phyloP scores from a whole-genome alignment of 495 filamentous ascomycete genomes.

The Xylaria palmicola region DNA sequence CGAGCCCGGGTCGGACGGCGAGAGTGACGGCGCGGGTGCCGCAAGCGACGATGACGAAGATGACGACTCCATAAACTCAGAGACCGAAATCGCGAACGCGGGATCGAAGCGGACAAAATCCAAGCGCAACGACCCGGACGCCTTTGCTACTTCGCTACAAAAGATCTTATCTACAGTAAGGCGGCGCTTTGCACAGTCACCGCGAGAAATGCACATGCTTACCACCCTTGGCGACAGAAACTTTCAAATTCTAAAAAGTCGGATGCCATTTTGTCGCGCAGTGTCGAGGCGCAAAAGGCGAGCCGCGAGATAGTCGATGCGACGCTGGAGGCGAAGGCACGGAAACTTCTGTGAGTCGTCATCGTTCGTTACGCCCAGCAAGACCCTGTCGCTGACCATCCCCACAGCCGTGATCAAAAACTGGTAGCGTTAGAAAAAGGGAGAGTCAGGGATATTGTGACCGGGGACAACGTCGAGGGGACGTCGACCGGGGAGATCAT shows the following conservation, averaged over 20 bases:
- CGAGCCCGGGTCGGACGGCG: conserved; percentile 32
- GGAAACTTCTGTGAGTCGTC: conserved; percentile 36
- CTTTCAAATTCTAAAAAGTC: conserved; percentile 72
- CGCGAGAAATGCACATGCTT: background rate
- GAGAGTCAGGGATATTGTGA: conserved; percentile 77
- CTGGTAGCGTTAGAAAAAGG: conserved; percentile 80
- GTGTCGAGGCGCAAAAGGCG: conserved; percentile 63
- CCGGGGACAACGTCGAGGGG: conserved; percentile 43
- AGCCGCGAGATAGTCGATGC: conserved; percentile 65
- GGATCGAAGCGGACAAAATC: conserved; percentile 47
- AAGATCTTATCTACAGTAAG: conserved; percentile 72
- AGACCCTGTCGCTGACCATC: background rate
- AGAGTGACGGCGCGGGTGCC: conserved; percentile 23
- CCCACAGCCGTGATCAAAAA: conserved; percentile 77
- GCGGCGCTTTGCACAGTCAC: background rate
- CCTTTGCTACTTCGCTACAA: conserved; percentile 86
- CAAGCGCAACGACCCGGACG: conserved; percentile 86
- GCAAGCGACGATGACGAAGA: conserved; percentile 27
- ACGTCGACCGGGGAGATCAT: conserved; percentile 57
- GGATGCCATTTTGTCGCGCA: conserved; percentile 87
- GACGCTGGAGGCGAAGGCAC: conserved; percentile 77
- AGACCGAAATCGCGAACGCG: conserved; percentile 34
- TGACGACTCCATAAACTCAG: conserved; percentile 28
- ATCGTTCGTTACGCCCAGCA: background rate
- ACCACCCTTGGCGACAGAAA: conserved; percentile 45